A percentile compares a stretch with the other conserved stretches of the same genome.
These are phyloP conservation scores for Auriscalpium orientale DNA, from an alignment of 768 basidiomycete species.

Conservation along the genomic window DNA sequence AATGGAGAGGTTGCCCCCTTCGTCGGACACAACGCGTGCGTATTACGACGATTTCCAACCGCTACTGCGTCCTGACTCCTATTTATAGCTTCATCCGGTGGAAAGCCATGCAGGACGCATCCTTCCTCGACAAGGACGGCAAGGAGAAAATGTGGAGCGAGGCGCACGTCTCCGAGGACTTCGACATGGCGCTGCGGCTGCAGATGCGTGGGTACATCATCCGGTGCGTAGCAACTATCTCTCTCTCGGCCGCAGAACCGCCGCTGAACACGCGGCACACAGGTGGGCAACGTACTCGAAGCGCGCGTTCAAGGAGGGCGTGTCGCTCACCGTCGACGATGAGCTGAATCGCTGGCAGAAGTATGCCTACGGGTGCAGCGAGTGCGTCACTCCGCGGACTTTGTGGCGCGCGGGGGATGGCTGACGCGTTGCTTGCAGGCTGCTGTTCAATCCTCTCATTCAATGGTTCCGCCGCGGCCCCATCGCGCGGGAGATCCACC, in stretches of 20 bases:
- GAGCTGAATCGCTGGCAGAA: constrained; percentile 93
- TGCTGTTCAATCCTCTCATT: constrained; percentile 73
- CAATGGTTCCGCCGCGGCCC: constrained; percentile 78
- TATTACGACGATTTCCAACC: not conserved
- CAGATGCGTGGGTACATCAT: constrained; percentile 45
- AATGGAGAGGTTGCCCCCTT: constrained; percentile 39
- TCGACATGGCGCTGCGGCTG: constrained; percentile 58
- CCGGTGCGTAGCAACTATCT: constrained; percentile 13
- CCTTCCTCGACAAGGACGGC: constrained; percentile 44
- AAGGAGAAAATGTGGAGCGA: constrained; percentile 58
- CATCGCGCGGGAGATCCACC: constrained; percentile 69
- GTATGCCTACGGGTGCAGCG: constrained; percentile 49
- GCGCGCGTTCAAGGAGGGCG: constrained; percentile 86
- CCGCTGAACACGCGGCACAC: not conserved
- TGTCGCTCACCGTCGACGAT: constrained; percentile 82
- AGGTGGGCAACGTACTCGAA: constrained; percentile 81
- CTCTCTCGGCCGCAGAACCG: constrained; percentile 3
- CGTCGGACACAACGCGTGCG: constrained; percentile 38
- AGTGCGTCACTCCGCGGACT: constrained; percentile 25
- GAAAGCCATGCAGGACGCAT: constrained; percentile 50
- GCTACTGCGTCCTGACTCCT: not conserved
- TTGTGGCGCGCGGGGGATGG: not conserved
- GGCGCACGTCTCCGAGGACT: constrained; percentile 60
- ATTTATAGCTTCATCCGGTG: constrained; percentile 39
- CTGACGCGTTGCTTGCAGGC: constrained; percentile 26